Evolutionary conservation across 73 alveolate species (phyloP).

Genomic region (Paramecium primaurelia): DNA sequence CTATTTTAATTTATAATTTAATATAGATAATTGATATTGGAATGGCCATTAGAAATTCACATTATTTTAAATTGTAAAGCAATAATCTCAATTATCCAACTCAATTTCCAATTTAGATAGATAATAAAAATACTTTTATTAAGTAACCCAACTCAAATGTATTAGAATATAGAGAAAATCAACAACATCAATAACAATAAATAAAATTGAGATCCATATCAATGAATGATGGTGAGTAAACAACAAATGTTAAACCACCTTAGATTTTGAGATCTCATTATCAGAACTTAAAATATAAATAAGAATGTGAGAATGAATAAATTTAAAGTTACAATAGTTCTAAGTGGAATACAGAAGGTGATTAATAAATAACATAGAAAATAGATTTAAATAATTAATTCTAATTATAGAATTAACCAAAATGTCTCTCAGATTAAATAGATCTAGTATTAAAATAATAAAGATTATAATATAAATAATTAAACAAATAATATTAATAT

Average conservation of each 20-base stretch:
- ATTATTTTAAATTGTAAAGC: not conserved
- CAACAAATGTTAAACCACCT: not conserved
- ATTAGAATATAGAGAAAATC: not conserved
- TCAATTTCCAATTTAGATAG: not conserved
- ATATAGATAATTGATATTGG: not conserved
- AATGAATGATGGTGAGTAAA: not conserved
- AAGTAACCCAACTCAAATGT: not conserved
- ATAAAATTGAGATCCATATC: not conserved
- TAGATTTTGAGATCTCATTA: not conserved
- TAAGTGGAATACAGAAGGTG: not conserved
- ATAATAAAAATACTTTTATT: not conserved
- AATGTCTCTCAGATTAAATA: not conserved
- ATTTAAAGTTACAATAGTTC: not conserved
- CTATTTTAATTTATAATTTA: not conserved
- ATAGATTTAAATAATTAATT: not conserved
- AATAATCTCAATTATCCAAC: not conserved
- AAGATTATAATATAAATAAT: not conserved
- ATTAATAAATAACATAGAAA: not conserved
- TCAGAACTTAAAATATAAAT: not conserved
- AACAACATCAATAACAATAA: not conserved
- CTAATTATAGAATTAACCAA: not conserved
- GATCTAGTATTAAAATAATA: not conserved
- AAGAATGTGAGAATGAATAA: not conserved
- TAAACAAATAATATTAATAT: not conserved
- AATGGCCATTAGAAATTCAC: not conserved